Percentiles rank a stretch among this genome's conserved stretches.
These are phyloP conservation scores for Podospora anserina DNA, from an alignment of 495 filamentous ascomycete genomes.

Conservation along the genomic window DNA sequence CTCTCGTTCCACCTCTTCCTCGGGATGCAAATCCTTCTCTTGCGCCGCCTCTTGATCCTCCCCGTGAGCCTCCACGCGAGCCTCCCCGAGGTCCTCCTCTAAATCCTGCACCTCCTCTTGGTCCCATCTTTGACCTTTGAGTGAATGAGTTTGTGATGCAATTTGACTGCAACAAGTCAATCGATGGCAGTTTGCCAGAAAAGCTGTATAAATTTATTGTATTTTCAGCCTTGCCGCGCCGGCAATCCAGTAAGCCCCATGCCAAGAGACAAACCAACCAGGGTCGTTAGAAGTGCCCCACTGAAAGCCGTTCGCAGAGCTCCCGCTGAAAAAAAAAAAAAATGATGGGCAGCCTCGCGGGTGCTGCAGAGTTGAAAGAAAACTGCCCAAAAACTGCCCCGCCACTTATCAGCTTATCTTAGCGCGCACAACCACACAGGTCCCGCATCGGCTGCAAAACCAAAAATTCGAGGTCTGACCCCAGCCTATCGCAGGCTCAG, in stretches of 20 bases:
- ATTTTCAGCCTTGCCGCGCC: slow-evolving; percentile 31
- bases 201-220: slow-evolving; percentile 21
- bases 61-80: slow-evolving; percentile 16
- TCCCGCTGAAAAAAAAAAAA: not conserved
- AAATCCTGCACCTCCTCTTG: slow-evolving; percentile 31
- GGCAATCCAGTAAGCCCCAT: slow-evolving; percentile 6
- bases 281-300: not conserved
- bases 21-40: slow-evolving; percentile 27
- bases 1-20: slow-evolving; percentile 24
- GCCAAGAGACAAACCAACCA: not conserved
- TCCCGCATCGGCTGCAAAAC: slow-evolving; percentile 36
- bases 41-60: slow-evolving; percentile 22
- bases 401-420: slow-evolving; percentile 38
- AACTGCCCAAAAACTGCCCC: not conserved
- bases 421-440: slow-evolving; percentile 38
- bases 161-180: not conserved
- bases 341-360: not conserved
- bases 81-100: slow-evolving; percentile 27
- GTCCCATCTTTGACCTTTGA: slow-evolving; percentile 21
- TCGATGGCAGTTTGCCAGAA: slow-evolving; percentile 5
- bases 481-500: not conserved
- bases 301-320: not conserved
- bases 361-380: slow-evolving; percentile 10
- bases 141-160: not conserved
- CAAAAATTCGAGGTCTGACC: slow-evolving; percentile 35